A percentile compares a stretch with the other conserved stretches of the same genome.
phyloP scores from a whole-genome alignment of 2,329 filamentous ascomycete species.

The Cercospora sesami region DNA sequence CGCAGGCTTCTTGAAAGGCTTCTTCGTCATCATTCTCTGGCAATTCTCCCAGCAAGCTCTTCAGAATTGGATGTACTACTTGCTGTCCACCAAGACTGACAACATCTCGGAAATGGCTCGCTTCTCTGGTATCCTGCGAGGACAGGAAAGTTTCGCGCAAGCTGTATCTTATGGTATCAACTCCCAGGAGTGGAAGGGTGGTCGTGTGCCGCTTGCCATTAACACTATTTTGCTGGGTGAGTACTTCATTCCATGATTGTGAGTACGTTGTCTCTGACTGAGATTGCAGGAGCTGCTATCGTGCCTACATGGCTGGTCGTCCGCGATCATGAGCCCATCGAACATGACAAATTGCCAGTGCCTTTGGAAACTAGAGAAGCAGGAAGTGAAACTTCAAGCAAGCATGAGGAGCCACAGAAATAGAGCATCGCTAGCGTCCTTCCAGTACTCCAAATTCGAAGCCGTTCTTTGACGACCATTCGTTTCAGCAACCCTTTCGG shows the following conservation, averaged over 20 bases:
- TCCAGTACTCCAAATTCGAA: background rate
- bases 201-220: slow-evolving; percentile 46
- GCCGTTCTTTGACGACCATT: background rate
- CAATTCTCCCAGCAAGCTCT: slow-evolving; percentile 54
- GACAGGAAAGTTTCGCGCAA: slow-evolving; percentile 50
- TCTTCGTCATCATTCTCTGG: slow-evolving; percentile 54
- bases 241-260: background rate
- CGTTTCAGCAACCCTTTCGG: background rate
- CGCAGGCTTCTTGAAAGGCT: slow-evolving; percentile 48
- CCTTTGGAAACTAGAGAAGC: background rate
- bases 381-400: slow-evolving; percentile 2
- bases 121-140: slow-evolving; percentile 47
- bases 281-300: slow-evolving; percentile 27
- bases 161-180: slow-evolving; percentile 49
- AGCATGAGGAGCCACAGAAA: background rate
- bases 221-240: slow-evolving; percentile 39
- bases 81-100: slow-evolving; percentile 57
- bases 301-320: slow-evolving; percentile 39
- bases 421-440: background rate
- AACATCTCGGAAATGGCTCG: slow-evolving; percentile 55
- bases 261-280: background rate
- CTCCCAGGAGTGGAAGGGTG: slow-evolving; percentile 47
- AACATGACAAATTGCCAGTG: slow-evolving; percentile 8
- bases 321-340: slow-evolving; percentile 35
- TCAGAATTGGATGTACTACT: slow-evolving; percentile 60